Evolutionary conservation across 2,329 filamentous ascomycete genomes (phyloP).

Genomic region (Epichloe brachyelytri): DNA sequence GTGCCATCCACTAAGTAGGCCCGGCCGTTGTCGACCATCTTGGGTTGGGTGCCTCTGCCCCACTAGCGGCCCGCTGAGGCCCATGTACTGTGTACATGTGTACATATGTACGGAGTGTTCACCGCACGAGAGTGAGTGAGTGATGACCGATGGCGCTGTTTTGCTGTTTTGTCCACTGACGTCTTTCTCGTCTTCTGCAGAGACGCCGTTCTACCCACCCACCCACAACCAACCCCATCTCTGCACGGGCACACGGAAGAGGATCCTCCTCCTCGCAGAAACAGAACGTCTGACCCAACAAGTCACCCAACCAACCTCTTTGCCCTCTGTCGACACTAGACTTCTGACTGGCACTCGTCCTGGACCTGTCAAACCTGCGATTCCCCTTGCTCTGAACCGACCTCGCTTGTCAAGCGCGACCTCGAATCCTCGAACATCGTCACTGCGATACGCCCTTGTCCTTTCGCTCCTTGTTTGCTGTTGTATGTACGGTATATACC

Average conservation of each 20-base stretch:
- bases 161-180: slow-evolving; percentile 6
- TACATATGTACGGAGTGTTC: neutral
- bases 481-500: neutral
- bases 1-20: neutral
- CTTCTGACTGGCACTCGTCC: neutral
- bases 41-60: slow-evolving; percentile 3
- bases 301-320: slow-evolving; percentile 1
- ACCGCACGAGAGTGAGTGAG: neutral
- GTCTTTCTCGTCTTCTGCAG: slow-evolving; percentile 7
- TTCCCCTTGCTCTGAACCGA: neutral
- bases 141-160: neutral
- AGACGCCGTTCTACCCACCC: slow-evolving; percentile 3
- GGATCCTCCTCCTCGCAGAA: slow-evolving; percentile 6
- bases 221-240: neutral
- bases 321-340: neutral
- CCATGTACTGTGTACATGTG: neutral
- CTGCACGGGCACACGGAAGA: neutral
- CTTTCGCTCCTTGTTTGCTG: neutral
- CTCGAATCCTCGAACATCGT: neutral
- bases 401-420: neutral
- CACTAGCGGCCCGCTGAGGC: slow-evolving; percentile 8
- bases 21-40: slow-evolving; percentile 4
- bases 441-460: neutral
- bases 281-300: slow-evolving; percentile 3
- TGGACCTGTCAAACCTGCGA: neutral